phyloP scores from a whole-genome alignment of 2,329 filamentous ascomycete genomes.

The Trichoderma citrinoviride region DNA sequence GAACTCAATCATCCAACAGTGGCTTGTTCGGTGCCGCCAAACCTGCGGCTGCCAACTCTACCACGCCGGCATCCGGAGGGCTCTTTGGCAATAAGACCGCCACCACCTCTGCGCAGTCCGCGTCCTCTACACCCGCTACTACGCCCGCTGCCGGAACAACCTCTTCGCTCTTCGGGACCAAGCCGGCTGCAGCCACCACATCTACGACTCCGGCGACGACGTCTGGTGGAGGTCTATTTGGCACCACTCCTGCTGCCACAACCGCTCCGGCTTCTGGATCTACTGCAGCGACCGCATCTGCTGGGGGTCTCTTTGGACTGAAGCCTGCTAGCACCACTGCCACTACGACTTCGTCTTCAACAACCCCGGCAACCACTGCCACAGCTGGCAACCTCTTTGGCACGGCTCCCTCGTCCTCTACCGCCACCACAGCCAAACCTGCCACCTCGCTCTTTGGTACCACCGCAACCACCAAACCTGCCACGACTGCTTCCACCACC shows the following conservation, averaged over 20 bases:
- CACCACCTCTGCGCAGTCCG: slow-evolving; percentile 24
- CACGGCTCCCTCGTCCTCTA: slow-evolving; percentile 25
- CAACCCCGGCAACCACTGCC: slow-evolving; percentile 31
- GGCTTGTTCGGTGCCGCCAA: slow-evolving; percentile 26
- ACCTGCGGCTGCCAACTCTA: slow-evolving; percentile 25
- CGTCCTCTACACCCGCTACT: slow-evolving; percentile 30
- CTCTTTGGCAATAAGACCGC: slow-evolving; percentile 29
- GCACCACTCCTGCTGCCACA: slow-evolving; percentile 31
- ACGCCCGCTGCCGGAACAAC: slow-evolving; percentile 27
- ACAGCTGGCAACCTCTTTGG: slow-evolving; percentile 29
- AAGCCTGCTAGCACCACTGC: slow-evolving; percentile 32
- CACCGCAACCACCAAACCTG: slow-evolving; percentile 25
- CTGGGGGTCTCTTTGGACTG: slow-evolving; percentile 35
- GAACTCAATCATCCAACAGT: slow-evolving; percentile 31
- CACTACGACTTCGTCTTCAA: slow-evolving; percentile 29
- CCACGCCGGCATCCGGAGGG: slow-evolving; percentile 26
- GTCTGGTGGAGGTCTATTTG: slow-evolving; percentile 39
- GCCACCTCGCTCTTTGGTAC: slow-evolving; percentile 30
- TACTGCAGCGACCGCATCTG: slow-evolving; percentile 31
- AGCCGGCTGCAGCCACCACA: slow-evolving; percentile 38
- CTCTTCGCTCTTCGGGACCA: slow-evolving; percentile 41
- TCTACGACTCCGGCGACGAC: slow-evolving; percentile 34
- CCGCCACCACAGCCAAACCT: slow-evolving; percentile 28
- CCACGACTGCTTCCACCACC: slow-evolving; percentile 23
- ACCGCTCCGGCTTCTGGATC: slow-evolving; percentile 23